These are phyloP conservation scores for Myxozyma nipponensis DNA, from an alignment of 805 yeast species.

Conservation along the genomic window DNA sequence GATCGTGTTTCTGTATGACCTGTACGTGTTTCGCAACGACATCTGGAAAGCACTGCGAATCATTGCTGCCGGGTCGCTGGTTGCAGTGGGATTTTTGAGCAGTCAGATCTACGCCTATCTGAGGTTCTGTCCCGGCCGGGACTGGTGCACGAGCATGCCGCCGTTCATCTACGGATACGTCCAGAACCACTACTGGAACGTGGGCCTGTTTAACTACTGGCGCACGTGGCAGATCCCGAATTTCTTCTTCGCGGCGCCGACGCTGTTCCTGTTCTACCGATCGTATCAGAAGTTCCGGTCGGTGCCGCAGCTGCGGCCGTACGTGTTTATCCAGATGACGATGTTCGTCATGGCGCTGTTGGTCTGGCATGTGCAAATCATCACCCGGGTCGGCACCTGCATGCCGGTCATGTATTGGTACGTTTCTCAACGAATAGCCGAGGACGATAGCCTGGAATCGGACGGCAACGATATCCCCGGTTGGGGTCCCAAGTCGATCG, in stretches of 20 bases:
- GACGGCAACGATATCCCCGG: conserved; percentile 3
- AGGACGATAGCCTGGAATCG: conserved; percentile 26
- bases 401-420: conserved; percentile 76
- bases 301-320: conserved; percentile 38
- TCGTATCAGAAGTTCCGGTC: conserved; percentile 9
- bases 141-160: conserved; percentile 64
- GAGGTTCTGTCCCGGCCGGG: conserved; percentile 68
- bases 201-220: conserved; percentile 82
- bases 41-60: conserved; percentile 13
- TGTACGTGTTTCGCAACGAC: conserved; percentile 30
- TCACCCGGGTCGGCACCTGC: conserved; percentile 74
- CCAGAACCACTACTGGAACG: conserved; percentile 79
- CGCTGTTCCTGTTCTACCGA: conserved; percentile 44
- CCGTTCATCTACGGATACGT: conserved; percentile 68
- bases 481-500: conserved; percentile 3
- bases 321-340: conserved; percentile 38
- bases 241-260: conserved; percentile 72
- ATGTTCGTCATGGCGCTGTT: conserved; percentile 51
- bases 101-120: conserved; percentile 54
- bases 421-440: conserved; percentile 42
- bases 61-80: conserved; percentile 53
- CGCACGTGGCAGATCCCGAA: conserved; percentile 76
- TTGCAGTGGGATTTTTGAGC: conserved; percentile 46
- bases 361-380: conserved; percentile 80
- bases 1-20: conserved; percentile 56